These are phyloP conservation scores for Fusarium odoratissimum DNA, from an alignment of 2,329 filamentous ascomycete genomes.

Conservation along the genomic window DNA sequence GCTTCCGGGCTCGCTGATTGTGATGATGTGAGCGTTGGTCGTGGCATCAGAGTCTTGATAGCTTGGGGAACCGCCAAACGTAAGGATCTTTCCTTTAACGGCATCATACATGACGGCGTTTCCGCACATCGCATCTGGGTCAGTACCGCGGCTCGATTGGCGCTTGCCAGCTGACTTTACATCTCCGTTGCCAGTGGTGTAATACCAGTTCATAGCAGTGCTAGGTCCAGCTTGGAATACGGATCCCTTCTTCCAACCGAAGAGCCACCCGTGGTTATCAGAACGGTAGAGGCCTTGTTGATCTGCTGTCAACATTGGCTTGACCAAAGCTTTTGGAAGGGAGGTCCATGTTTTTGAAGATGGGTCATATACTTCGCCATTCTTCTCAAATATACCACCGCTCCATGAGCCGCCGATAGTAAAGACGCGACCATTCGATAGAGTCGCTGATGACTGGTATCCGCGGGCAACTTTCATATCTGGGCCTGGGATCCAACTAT, in stretches of 20 bases:
- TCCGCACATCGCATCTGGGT: constrained; percentile 65
- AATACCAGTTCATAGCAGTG: constrained; percentile 67
- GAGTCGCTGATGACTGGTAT: constrained; percentile 23
- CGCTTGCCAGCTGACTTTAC: constrained; percentile 40
- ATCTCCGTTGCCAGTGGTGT: constrained; percentile 47
- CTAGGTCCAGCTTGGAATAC: constrained; percentile 67
- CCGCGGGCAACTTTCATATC: constrained; percentile 22
- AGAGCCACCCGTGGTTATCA: constrained; percentile 47
- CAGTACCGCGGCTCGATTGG: constrained; percentile 48
- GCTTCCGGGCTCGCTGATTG: constrained; percentile 49
- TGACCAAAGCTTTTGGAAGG: constrained; percentile 51
- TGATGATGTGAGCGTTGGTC: constrained; percentile 61
- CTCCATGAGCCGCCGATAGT: constrained; percentile 34
- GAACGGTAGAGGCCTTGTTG: constrained; percentile 55
- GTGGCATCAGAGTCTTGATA: constrained; percentile 59
- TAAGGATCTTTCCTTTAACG: constrained; percentile 66
- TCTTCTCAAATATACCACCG: constrained; percentile 10
- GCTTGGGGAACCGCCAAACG: constrained; percentile 60
- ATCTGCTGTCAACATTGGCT: constrained; percentile 59
- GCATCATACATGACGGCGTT: constrained; percentile 69
- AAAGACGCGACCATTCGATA: constrained; percentile 19
- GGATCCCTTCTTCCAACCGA: constrained; percentile 56
- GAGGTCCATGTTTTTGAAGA: constrained; percentile 16
- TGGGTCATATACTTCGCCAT: constrained; percentile 25
- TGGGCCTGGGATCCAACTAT: constrained; percentile 19